Evolutionary conservation across 129 eudicot genomes (phyloP).

Genomic region (Arctium lappa): DNA sequence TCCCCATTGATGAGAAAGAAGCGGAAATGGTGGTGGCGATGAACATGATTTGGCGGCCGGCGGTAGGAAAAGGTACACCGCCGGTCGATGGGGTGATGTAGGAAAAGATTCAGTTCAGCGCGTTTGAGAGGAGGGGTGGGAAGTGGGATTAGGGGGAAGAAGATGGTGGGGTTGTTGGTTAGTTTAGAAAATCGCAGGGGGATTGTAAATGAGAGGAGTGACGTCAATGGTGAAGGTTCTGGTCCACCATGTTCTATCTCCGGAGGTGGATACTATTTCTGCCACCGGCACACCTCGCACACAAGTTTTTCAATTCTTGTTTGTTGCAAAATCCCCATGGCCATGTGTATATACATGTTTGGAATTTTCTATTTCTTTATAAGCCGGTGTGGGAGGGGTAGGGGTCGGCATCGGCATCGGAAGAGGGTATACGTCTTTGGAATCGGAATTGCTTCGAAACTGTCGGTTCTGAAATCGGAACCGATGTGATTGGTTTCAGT

Average conservation of each 20-base stretch:
- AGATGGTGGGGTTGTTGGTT: neutral
- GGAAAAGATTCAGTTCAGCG: neutral
- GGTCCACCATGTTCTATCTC: constrained; percentile 21
- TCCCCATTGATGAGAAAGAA: constrained; percentile 3
- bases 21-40: constrained; percentile 27
- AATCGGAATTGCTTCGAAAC: too few species aligned
- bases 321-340: neutral
- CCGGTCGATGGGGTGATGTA: neutral
- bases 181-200: neutral
- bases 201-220: neutral
- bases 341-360: neutral
- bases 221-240: constrained; percentile 3
- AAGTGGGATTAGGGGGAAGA: neutral
- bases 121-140: neutral
- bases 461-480: too few species aligned
- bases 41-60: constrained; percentile 16
- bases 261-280: neutral
- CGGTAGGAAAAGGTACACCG: neutral
- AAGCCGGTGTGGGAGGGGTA: too few species aligned
- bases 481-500: too few species aligned
- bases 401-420: too few species aligned
- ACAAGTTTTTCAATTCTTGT: neutral
- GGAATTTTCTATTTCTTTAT: too few species aligned
- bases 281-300: constrained; percentile 9
- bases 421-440: too few species aligned